Evolutionary conservation across 2,329 filamentous ascomycete genomes (phyloP).

Genomic region (Xenosphaeropsis pyriputrescens): DNA sequence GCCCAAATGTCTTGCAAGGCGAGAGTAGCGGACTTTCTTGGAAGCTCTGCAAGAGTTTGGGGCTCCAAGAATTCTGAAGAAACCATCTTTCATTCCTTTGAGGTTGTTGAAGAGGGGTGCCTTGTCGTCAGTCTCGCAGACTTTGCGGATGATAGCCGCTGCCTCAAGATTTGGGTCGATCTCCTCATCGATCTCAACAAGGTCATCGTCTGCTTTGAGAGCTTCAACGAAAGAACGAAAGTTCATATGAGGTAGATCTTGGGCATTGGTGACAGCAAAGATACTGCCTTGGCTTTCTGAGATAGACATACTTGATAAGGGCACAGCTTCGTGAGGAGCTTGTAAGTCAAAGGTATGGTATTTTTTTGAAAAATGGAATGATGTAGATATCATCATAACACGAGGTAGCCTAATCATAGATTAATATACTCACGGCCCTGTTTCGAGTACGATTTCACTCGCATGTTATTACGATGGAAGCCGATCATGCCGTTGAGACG

Average conservation of each 20-base stretch:
- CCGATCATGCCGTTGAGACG: too few species aligned
- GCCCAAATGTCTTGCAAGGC: slow-evolving; percentile 25
- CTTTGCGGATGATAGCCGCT: slow-evolving; percentile 28
- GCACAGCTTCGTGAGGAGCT: too few species aligned
- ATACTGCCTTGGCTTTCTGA: too few species aligned
- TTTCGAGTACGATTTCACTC: too few species aligned
- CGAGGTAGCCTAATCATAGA: too few species aligned
- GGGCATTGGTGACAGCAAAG: not conserved
- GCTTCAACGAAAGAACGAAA: slow-evolving; percentile 30
- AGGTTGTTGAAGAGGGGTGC: slow-evolving; percentile 37
- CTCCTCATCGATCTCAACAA: slow-evolving; percentile 27
- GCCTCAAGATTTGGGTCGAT: slow-evolving; percentile 29
- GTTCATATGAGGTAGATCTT: slow-evolving; percentile 16
- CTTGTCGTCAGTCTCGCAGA: slow-evolving; percentile 28
- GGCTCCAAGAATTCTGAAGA: slow-evolving; percentile 31
- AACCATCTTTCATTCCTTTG: slow-evolving; percentile 26
- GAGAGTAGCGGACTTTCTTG: slow-evolving; percentile 20
- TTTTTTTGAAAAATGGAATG: too few species aligned
- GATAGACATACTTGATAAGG: too few species aligned
- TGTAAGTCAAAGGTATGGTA: too few species aligned
- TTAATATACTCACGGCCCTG: too few species aligned
- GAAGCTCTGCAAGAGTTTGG: slow-evolving; percentile 22
- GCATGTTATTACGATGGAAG: too few species aligned
- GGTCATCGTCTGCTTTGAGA: slow-evolving; percentile 25
- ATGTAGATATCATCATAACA: too few species aligned